phyloP scores from a whole-genome alignment of 2,329 filamentous ascomycete genomes.

The Sporothrix pallida region DNA sequence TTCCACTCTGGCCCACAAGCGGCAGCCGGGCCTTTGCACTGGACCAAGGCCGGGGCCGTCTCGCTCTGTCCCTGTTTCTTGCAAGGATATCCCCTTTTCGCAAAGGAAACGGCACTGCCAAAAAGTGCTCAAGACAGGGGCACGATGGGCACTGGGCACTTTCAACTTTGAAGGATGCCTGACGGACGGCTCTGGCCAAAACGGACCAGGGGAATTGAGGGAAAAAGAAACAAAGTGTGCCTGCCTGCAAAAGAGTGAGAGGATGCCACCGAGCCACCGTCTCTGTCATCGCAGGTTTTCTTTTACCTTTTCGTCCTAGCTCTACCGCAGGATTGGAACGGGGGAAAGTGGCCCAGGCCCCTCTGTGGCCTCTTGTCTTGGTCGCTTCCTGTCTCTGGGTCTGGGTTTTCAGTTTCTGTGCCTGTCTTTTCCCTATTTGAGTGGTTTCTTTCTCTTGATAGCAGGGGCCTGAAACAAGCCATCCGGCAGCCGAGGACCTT shows the following conservation, averaged over 20 bases:
- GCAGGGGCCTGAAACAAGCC: conserved; percentile 27
- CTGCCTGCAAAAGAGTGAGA: not conserved
- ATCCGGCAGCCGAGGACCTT: not conserved
- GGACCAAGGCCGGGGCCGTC: conserved; percentile 31
- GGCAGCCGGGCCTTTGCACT: conserved; percentile 34
- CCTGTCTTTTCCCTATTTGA: not conserved
- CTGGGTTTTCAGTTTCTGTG: not conserved
- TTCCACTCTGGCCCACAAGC: conserved; percentile 29
- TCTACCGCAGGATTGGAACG: conserved; percentile 27
- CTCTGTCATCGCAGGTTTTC: not conserved
- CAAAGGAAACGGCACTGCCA: not conserved
- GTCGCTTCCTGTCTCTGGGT: too few species aligned
- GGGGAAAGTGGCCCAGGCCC: conserved; percentile 6
- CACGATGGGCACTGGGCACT: not conserved
- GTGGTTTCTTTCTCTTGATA: not conserved
- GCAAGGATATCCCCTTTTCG: conserved; percentile 21
- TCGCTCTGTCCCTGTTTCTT: not conserved
- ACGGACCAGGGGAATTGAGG: not conserved
- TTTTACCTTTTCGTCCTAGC: conserved; percentile 5
- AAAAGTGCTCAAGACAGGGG: not conserved
- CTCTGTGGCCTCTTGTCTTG: not conserved
- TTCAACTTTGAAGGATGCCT: not conserved
- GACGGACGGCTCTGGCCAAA: not conserved
- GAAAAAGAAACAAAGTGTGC: not conserved
- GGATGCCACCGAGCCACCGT: not conserved